These are phyloP conservation scores for Ramaria rubella DNA, from an alignment of 768 basidiomycete genomes.

Conservation along the genomic window DNA sequence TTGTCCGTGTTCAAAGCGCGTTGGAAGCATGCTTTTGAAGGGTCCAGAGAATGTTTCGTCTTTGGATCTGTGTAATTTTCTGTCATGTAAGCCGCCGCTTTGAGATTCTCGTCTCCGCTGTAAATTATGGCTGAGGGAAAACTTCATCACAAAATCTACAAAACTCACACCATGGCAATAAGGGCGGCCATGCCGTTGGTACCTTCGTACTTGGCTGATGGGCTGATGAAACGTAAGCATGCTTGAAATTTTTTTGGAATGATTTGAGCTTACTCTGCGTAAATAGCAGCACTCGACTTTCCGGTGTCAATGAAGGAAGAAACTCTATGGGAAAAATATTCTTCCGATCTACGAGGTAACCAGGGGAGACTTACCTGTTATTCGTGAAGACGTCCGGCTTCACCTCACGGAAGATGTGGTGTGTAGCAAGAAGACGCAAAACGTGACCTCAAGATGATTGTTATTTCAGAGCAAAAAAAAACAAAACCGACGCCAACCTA, in stretches of 20 bases:
- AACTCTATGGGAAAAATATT: too few species aligned
- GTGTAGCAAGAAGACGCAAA: conserved; percentile 70
- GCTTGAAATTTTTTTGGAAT: not conserved
- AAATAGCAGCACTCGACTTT: conserved; percentile 44
- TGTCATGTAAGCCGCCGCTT: conserved; percentile 68
- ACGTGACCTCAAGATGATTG: conserved; percentile 46
- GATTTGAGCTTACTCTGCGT: conserved; percentile 34
- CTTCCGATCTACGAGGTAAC: too few species aligned
- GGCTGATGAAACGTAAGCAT: conserved; percentile 29
- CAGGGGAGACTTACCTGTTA: too few species aligned
- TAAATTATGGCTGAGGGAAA: not conserved
- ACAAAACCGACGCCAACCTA: not conserved
- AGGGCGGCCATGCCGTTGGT: conserved; percentile 65
- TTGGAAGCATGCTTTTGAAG: not conserved
- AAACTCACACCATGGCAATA: conserved; percentile 29
- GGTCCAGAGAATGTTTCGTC: conserved; percentile 1
- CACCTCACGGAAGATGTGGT: conserved; percentile 66
- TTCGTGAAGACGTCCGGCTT: conserved; percentile 66
- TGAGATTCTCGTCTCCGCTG: conserved; percentile 73
- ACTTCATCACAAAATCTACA: conserved; percentile 18
- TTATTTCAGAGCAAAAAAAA: not conserved
- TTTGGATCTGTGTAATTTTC: conserved; percentile 36
- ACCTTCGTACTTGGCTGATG: conserved; percentile 57
- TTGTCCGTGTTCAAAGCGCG: not conserved
- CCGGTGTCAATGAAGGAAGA: conserved; percentile 61